Percentiles rank a stretch among this genome's conserved stretches.
Evolutionary conservation across 1,284 basidiomycete species (phyloP).

Genomic region (Ganoderma lingzhi): DNA sequence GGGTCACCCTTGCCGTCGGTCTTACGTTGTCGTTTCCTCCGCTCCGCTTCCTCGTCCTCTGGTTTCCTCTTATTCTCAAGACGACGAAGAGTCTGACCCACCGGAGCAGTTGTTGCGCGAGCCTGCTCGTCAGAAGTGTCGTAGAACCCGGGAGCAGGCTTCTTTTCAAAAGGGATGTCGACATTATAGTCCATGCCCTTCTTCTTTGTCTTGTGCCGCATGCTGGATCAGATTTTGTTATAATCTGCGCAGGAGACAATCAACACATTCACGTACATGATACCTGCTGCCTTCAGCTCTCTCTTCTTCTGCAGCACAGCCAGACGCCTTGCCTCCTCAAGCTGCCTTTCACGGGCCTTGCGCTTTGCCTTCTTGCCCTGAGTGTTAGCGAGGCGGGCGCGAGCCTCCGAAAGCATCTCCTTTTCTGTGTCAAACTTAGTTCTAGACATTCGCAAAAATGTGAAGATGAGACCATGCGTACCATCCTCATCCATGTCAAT

Average conservation of each 20-base stretch:
- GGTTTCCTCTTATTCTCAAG: slow-evolving; percentile 94
- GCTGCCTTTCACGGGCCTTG: slow-evolving; percentile 95
- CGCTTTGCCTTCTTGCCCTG: slow-evolving; percentile 99
- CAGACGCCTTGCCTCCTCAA: slow-evolving; percentile 94
- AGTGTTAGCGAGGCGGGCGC: slow-evolving; percentile 97
- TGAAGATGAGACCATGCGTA: slow-evolving; percentile 42
- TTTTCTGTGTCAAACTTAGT: slow-evolving; percentile 70
- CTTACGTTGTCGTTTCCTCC: slow-evolving; percentile 82
- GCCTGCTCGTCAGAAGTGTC: slow-evolving; percentile 96
- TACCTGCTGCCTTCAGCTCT: slow-evolving; percentile 97
- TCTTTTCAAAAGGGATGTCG: slow-evolving; percentile 99
- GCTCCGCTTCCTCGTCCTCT: slow-evolving; percentile 88
- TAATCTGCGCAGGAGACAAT: slow-evolving; percentile 29
- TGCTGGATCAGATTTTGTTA: slow-evolving; percentile 48
- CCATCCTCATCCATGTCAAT: slow-evolving; percentile 99
- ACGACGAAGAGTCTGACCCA: slow-evolving; percentile 90
- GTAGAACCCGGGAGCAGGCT: slow-evolving; percentile 95
- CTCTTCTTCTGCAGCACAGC: slow-evolving; percentile 98
- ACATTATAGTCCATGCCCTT: slow-evolving; percentile 99
- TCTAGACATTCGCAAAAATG: background rate
- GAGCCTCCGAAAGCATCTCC: slow-evolving; percentile 99
- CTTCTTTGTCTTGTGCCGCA: slow-evolving; percentile 92
- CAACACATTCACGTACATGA: slow-evolving; percentile 73
- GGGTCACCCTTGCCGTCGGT: slow-evolving; percentile 63
- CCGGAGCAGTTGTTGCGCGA: slow-evolving; percentile 87